Evolutionary conservation across 805 yeast genomes (phyloP).

Genomic region (Clavispora fructus): DNA sequence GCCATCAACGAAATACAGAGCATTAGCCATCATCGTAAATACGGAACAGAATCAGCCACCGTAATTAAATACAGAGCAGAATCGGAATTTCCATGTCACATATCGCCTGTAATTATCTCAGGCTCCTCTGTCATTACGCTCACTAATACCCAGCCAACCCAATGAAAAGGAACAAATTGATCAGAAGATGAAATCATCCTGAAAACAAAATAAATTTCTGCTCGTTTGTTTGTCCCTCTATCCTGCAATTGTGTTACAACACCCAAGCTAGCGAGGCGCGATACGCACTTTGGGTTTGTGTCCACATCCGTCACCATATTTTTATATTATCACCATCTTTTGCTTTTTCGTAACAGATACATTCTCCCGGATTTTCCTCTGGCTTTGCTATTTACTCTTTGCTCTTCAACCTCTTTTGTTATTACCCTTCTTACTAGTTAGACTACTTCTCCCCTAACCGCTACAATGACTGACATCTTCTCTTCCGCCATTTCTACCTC

Average conservation of each 20-base stretch:
- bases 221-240: too few relatives aligned
- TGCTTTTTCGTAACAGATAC: neutral
- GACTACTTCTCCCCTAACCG: neutral
- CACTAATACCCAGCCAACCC: too few relatives aligned
- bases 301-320: neutral
- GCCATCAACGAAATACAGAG: too few relatives aligned
- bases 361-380: neutral
- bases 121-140: too few relatives aligned
- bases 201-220: too few relatives aligned
- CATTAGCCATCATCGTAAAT: too few relatives aligned
- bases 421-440: neutral
- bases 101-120: too few relatives aligned
- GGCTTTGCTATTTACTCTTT: neutral
- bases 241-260: too few relatives aligned
- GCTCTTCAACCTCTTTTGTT: neutral
- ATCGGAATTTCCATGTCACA: too few relatives aligned
- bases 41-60: too few relatives aligned
- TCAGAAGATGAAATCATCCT: neutral
- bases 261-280: neutral
- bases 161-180: too few relatives aligned
- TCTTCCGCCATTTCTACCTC: neutral
- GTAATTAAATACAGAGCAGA: too few relatives aligned
- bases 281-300: neutral
- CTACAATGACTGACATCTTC: neutral
- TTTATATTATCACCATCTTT: neutral